phyloP scores from a whole-genome alignment of 2,329 filamentous ascomycete genomes.

The Magnaporthiopsis poae region DNA sequence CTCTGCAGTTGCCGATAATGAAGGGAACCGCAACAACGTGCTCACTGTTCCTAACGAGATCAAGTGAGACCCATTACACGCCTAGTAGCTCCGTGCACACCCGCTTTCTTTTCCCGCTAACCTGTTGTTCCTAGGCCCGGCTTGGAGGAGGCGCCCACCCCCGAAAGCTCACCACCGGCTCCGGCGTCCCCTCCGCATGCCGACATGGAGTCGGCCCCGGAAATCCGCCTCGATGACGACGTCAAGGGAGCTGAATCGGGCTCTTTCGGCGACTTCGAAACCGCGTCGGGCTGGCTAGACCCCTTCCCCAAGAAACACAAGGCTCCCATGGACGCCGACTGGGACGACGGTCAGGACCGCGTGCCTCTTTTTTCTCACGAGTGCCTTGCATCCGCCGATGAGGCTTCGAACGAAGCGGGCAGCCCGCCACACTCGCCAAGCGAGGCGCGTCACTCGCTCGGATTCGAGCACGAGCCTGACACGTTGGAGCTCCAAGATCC shows the following conservation, averaged over 20 bases:
- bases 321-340: neutral
- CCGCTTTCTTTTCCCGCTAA: neutral
- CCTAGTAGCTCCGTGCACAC: neutral
- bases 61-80: neutral
- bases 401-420: constrained; percentile 17
- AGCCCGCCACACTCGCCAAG: constrained; percentile 11
- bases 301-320: constrained; percentile 1
- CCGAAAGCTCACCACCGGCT: constrained; percentile 9
- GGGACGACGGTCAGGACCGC: constrained; percentile 5
- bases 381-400: constrained; percentile 13
- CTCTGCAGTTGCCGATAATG: constrained; percentile 28
- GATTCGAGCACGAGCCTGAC: constrained; percentile 16
- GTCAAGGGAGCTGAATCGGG: neutral
- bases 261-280: neutral
- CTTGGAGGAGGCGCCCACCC: neutral
- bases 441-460: neutral
- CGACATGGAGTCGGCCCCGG: neutral
- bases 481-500: constrained; percentile 35
- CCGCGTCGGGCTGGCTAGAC: constrained; percentile 6
- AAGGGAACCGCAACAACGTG: constrained; percentile 40
- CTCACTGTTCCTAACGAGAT: constrained; percentile 20
- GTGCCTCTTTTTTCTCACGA: constrained; percentile 14
- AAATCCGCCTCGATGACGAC: neutral
- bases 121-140: constrained; percentile 4
- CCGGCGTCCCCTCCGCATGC: constrained; percentile 10